Evolutionary conservation across 2,329 filamentous ascomycete genomes (phyloP).

Genomic region (Botrytis deweyae): DNA sequence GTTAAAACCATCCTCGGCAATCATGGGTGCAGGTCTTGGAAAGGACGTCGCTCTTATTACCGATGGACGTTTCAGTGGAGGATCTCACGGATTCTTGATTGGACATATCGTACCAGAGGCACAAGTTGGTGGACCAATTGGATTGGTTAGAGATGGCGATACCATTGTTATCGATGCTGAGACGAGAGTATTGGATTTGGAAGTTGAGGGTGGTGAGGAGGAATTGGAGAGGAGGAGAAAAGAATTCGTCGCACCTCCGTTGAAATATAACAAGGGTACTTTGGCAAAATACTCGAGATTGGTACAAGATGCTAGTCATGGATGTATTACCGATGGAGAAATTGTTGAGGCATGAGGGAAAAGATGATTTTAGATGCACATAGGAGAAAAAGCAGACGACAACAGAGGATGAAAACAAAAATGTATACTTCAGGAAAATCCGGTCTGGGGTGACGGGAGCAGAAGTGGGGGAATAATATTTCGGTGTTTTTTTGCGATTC

Average conservation of each 20-base stretch:
- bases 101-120: conserved; percentile 63
- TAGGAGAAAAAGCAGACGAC: background rate
- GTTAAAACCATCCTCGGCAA: conserved; percentile 69
- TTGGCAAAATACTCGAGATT: conserved; percentile 57
- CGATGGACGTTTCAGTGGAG: conserved; percentile 63
- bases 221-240: conserved; percentile 45
- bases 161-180: conserved; percentile 61
- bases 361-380: too few relatives aligned
- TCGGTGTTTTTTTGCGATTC: background rate
- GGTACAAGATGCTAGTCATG: conserved; percentile 57
- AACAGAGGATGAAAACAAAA: background rate
- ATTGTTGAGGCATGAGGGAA: conserved; percentile 22
- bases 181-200: conserved; percentile 51
- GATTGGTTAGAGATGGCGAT: conserved; percentile 57
- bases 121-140: conserved; percentile 59
- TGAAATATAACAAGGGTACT: conserved; percentile 59
- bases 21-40: conserved; percentile 72
- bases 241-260: conserved; percentile 51
- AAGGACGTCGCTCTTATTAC: conserved; percentile 71
- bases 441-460: background rate
- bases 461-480: background rate
- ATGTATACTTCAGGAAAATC: background rate
- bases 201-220: conserved; percentile 44
- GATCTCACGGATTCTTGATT: conserved; percentile 60
- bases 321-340: conserved; percentile 55